Base-by-base conservation (phyloP, 2,329 filamentous ascomycete genomes). In the Pseudomassariella vexata region DNA sequence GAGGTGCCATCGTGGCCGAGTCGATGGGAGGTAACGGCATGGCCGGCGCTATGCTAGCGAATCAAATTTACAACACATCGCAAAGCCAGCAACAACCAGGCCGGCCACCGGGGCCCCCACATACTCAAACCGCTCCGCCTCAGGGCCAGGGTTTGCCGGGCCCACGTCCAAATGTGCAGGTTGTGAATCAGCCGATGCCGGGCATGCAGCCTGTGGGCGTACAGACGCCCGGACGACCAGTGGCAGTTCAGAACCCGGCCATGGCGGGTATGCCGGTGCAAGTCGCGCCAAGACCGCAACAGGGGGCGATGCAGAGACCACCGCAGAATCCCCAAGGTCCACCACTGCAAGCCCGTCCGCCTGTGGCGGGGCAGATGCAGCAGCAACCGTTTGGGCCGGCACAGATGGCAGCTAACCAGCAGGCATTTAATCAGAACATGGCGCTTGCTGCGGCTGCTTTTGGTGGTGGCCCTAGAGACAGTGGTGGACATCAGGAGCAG, bases 201-300 rank as follows among this genome's bases (percentile, higher is more conserved):
- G 24, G 34, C 9, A 25, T 40, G 8, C 44, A 49, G 18, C 46
- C 41, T 6, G 18, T 33, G 2, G 42, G 47, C 16, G 22, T 39
- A 12, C 50, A 51, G 32, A 38, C 35, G 3, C 39, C 35, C n/a
- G 44, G 44, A 2, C 42, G 46, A 33, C 50, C 50, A 24, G 38
- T 45, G 26, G 31, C 39, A n/a, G 37, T 41, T 18, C 45, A 52
- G 15, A 50, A 46, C 9, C 39, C 44, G 14, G 35, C 33, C 20
- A 28, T 32, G 30, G 19, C 28, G n/a, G 46, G 44, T 11, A 19
- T 33, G 16, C 26, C 40, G 22, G 19, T 33, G 20, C 48, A 45
- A 24, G 22, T 38, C 17, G 42, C 36, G 14, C 37, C 34, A 11
- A 32, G 19, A 17, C 32, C 38, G 16, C 40, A 34, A 31, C 42